A percentile compares a stretch with the other conserved stretches of the same genome.
Evolutionary conservation across 345 rosid genomes (phyloP).

Genomic region (Eucalyptus guilfoylei): DNA sequence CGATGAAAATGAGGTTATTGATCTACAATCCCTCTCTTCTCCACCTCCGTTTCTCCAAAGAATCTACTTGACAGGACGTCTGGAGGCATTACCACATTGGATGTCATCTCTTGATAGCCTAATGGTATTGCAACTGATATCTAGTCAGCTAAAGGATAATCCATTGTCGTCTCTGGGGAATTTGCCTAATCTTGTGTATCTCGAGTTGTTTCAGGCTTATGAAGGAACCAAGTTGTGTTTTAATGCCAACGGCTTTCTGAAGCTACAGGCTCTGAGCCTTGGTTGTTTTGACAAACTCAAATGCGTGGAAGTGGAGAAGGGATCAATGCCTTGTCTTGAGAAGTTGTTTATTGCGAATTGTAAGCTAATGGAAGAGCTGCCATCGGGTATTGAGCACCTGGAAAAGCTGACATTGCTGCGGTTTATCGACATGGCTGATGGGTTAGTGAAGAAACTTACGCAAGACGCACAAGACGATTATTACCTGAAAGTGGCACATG

Average conservation of each 20-base stretch:
- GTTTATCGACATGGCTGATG: conserved; percentile 13
- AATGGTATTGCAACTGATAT: conserved; percentile 1
- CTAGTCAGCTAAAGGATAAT: conserved; percentile 10
- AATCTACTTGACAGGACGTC: conserved; percentile 9
- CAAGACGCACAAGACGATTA: background rate
- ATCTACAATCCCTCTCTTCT: conserved; percentile 6
- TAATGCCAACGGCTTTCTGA: conserved; percentile 5
- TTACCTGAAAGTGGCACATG: conserved; percentile 1
- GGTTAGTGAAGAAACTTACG: conserved; percentile 4
- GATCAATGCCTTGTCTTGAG: conserved; percentile 14
- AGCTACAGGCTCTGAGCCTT: conserved; percentile 8
- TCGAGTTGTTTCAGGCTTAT: conserved; percentile 6
- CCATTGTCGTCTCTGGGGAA: conserved; percentile 8
- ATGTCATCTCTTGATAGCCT: conserved; percentile 8
- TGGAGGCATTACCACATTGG: conserved; percentile 14
- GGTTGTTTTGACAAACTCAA: conserved; percentile 11
- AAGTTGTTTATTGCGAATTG: conserved; percentile 7
- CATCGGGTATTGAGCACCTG: conserved; percentile 12
- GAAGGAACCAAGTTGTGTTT: conserved; percentile 1
- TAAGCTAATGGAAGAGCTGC: conserved; percentile 1
- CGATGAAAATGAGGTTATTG: conserved; percentile 7
- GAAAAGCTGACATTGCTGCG: conserved; percentile 4
- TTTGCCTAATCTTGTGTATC: conserved; percentile 17
- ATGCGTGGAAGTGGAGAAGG: conserved; percentile 2
- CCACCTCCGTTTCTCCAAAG: conserved; percentile 15